Evolutionary conservation across 768 basidiomycete species (phyloP), one percentile per base, ranked within the genome.

Genomic region (Tulasnella calospora): DNA sequence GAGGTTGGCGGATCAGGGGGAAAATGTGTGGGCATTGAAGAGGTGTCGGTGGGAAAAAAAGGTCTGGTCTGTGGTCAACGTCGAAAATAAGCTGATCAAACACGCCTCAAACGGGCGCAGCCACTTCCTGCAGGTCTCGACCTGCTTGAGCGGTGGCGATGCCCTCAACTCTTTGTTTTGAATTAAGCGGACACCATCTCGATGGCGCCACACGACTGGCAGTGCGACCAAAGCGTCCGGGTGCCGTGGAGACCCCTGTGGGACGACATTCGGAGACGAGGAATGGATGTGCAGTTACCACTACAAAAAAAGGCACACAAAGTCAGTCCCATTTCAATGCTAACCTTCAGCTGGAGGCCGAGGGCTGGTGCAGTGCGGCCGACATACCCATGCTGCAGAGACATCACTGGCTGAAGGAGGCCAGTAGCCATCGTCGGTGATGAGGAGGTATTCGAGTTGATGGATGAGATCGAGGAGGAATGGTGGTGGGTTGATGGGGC

Each of bases 401-500:
- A 51, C 15, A 41, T 69, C 47, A 69, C 67, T 0, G 77, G 77
- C 44, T 78, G 77, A 23, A 78, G 71, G 6, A 78, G 40, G 17
- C 77, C 77, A 4, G 38, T 0, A 0, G 30, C 17, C 27, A 71
- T 44, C 27, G 35, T 78, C 41, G 61, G 75, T 41, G 35, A 61
- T 35, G 69, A 73, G 38, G 61, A 67, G 2, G n/a, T 67, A 0
- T 38, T 41, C 38, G 71, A 72, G 61, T 67, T 67, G 19, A 67
- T 67, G 33, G 61, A 67, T 19, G 61, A 67, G 33, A 72, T 27
- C 8, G 71, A 72, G 21, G 44, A 72, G 21, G 44, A 46, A 36
- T 55, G n/a, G 71, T 71, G 77, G 74, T 80, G 73, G 83, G 85
- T 78, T 84, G 83, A 80, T 81, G 86, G 83, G 85, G 79, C 21